Conservation (phyloP, 257 asterid genomes). For the Forsythia suspensa region DNA sequence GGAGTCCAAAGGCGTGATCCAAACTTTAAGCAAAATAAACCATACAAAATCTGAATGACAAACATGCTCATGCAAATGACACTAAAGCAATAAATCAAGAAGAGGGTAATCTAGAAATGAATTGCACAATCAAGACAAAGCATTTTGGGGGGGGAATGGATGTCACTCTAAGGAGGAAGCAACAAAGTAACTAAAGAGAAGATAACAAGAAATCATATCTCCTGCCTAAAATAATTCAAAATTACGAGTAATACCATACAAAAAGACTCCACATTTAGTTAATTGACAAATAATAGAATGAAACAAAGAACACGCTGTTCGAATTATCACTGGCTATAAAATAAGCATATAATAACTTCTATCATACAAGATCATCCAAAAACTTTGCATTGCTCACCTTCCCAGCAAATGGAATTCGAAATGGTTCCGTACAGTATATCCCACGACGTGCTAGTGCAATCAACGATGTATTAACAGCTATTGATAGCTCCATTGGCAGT, state of each 20-base stretch:
- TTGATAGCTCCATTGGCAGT: slow-evolving; percentile 97
- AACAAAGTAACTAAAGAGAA: not conserved
- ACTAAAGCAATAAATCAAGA: not conserved
- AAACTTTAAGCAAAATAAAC: not conserved
- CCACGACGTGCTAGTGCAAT: slow-evolving; percentile 96
- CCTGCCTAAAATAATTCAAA: not conserved
- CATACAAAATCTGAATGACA: not conserved
- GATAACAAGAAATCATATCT: not conserved
- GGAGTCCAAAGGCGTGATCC: not conserved
- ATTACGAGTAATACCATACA: slow-evolving; percentile 2
- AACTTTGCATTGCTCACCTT: slow-evolving; percentile 55
- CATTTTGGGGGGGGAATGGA: not conserved
- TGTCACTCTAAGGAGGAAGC: slow-evolving; percentile 1
- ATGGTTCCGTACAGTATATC: slow-evolving; percentile 96
- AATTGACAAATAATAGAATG: not conserved
- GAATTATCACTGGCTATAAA: slow-evolving; percentile 1
- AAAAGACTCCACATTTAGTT: slow-evolving; percentile 4
- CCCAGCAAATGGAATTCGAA: slow-evolving; percentile 97
- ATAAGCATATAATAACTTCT: not conserved
- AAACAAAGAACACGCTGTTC: not conserved
- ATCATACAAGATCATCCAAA: slow-evolving; percentile 3
- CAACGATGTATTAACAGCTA: slow-evolving; percentile 97
- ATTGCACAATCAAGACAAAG: not conserved
- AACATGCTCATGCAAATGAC: not conserved
- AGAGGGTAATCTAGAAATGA: not conserved